phyloP scores from a whole-genome alignment of 176 grass and related monocot genomes.

The Zea mays region DNA sequence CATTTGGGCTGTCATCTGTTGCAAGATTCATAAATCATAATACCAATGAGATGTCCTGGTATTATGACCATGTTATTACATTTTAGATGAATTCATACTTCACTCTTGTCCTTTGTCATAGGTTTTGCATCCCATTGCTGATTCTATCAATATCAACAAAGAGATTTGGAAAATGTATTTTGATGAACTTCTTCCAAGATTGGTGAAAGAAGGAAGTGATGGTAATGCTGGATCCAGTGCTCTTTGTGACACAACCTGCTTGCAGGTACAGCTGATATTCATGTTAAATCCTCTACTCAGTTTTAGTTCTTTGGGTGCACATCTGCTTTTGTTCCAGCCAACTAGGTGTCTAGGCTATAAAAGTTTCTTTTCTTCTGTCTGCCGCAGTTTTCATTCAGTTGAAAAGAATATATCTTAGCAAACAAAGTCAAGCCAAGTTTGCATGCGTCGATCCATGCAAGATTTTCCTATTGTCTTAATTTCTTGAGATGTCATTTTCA shows the following conservation, averaged over 20 bases:
- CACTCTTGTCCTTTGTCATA: conserved; percentile 36
- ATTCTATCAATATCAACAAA: conserved; percentile 92
- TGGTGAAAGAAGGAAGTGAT: conserved; percentile 79
- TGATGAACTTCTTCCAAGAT: conserved; percentile 74
- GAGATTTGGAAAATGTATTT: conserved; percentile 96
- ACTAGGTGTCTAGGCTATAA: not conserved
- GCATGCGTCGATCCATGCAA: not conserved
- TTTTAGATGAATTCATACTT: conserved; percentile 34
- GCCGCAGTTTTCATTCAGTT: not conserved
- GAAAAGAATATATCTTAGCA: not conserved
- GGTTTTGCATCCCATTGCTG: conserved; percentile 80
- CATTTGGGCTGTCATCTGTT: conserved; percentile 1
- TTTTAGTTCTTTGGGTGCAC: not conserved
- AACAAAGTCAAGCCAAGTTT: not conserved
- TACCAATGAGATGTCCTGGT: conserved; percentile 10
- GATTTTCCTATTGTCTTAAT: not conserved
- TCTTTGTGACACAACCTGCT: conserved; percentile 80
- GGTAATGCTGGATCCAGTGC: conserved; percentile 87
- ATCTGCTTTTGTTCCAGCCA: not conserved
- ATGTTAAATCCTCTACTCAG: conserved; percentile 13
- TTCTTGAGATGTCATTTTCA: too few relatives aligned
- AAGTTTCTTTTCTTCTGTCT: conserved; percentile 14
- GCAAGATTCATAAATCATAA: conserved; percentile 2
- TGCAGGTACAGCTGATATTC: conserved; percentile 65
- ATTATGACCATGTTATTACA: conserved; percentile 3